phyloP scores from a whole-genome alignment of 2,329 filamentous ascomycete species.

The Pestalotiopsis fici region DNA sequence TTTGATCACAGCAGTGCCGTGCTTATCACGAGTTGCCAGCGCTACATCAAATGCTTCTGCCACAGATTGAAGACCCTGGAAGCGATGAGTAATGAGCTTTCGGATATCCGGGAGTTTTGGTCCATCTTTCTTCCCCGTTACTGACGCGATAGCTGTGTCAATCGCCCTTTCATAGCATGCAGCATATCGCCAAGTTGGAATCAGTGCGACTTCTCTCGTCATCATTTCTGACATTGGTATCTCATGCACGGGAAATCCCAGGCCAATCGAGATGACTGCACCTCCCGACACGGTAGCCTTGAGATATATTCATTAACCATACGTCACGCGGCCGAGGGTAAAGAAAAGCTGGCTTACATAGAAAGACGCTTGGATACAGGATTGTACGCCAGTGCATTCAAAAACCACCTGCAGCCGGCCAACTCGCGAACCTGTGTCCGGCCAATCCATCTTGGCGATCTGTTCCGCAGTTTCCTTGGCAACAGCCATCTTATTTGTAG shows the following conservation, averaged over 20 bases:
- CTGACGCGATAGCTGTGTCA: neutral
- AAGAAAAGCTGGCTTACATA: neutral
- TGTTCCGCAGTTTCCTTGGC: conserved; percentile 9
- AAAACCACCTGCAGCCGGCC: conserved; percentile 6
- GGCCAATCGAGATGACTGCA: conserved; percentile 68
- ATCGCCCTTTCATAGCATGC: neutral
- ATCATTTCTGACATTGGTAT: conserved; percentile 69
- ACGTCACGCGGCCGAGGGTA: neutral
- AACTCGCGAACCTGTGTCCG: neutral
- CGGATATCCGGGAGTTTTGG: neutral
- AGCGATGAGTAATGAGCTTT: neutral
- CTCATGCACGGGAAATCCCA: conserved; percentile 72
- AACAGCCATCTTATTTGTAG: conserved; percentile 10
- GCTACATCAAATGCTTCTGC: neutral
- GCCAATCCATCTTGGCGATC: neutral
- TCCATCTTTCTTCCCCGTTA: neutral
- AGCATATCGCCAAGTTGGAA: conserved; percentile 25
- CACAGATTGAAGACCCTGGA: neutral
- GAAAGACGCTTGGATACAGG: conserved; percentile 8
- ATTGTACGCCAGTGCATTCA: conserved; percentile 13
- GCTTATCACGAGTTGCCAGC: neutral
- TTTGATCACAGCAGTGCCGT: neutral
- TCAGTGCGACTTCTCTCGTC: conserved; percentile 69
- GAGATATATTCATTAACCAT: neutral
- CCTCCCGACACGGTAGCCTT: conserved; percentile 8